These are phyloP conservation scores for Dothistroma pini DNA, from an alignment of 2,329 filamentous ascomycete species.

Conservation along the genomic window DNA sequence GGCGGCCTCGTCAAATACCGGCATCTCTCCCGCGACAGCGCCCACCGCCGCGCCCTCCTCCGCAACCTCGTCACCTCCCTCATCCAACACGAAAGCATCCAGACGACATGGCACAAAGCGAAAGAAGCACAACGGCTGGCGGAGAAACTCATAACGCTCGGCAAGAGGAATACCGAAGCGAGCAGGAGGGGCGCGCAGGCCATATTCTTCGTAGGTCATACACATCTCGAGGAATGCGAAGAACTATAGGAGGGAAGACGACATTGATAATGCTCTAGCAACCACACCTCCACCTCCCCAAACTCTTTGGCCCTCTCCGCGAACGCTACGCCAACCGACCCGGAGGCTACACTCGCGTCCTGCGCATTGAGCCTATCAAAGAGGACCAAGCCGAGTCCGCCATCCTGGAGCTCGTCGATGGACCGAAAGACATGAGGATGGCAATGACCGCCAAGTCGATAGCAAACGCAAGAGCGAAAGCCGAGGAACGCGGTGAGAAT, in stretches of 20 bases:
- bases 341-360: constrained; percentile 91
- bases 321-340: constrained; percentile 73
- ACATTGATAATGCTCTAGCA: too few species aligned
- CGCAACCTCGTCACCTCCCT: constrained; percentile 95
- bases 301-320: constrained; percentile 80
- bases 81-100: constrained; percentile 87
- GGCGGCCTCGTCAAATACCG: constrained; percentile 84
- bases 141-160: constrained; percentile 90
- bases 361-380: constrained; percentile 85
- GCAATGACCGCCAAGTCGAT: constrained; percentile 86
- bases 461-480: constrained; percentile 47
- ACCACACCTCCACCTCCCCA: constrained; percentile 55
- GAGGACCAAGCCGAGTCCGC: constrained; percentile 84
- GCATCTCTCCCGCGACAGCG: constrained; percentile 77
- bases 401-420: constrained; percentile 92
- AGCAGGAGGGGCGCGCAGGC: constrained; percentile 69
- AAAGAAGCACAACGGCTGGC: constrained; percentile 94
- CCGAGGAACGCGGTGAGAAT: constrained; percentile 43
- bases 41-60: constrained; percentile 86
- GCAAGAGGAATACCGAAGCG: constrained; percentile 87
- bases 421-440: constrained; percentile 89
- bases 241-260: too few species aligned
- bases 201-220: constrained; percentile 65
- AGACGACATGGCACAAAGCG: constrained; percentile 92
- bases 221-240: too few species aligned